phyloP scores from a whole-genome alignment of 2,329 filamentous ascomycete genomes.

The Apiospora koreana region DNA sequence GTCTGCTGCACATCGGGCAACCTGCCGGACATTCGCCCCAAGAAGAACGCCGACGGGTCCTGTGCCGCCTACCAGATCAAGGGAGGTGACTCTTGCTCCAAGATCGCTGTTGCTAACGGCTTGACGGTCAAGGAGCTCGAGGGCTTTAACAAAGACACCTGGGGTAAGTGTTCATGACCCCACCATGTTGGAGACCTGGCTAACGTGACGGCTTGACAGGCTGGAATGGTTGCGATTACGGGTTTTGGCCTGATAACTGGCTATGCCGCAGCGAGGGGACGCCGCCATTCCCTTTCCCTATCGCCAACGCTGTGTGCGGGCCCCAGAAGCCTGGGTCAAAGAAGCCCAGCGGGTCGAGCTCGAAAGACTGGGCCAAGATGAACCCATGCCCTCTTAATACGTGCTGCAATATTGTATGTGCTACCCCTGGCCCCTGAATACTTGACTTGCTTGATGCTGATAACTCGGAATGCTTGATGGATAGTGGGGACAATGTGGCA shows the following conservation, averaged over 20 bases:
- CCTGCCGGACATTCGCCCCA: conserved; percentile 20
- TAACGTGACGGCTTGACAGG: background rate
- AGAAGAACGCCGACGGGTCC: conserved; percentile 19
- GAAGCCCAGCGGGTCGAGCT: conserved; percentile 18
- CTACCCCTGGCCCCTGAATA: background rate
- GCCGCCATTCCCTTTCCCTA: conserved; percentile 36
- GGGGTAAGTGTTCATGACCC: conserved; percentile 23
- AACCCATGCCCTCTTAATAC: conserved; percentile 12
- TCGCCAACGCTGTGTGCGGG: conserved; percentile 37
- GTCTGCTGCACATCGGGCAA: conserved; percentile 21
- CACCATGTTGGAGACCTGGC: background rate
- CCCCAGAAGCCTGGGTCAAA: conserved; percentile 3
- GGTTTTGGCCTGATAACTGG: conserved; percentile 22
- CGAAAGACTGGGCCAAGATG: conserved; percentile 5
- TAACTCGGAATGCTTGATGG: background rate
- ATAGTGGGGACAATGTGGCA: conserved; percentile 36
- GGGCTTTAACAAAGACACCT: conserved; percentile 37
- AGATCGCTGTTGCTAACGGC: conserved; percentile 18
- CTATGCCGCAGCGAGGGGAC: conserved; percentile 36
- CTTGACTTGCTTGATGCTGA: background rate
- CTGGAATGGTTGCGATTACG: background rate
- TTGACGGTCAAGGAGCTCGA: conserved; percentile 27
- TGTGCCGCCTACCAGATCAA: conserved; percentile 20
- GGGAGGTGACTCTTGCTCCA: background rate
- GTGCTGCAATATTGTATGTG: conserved; percentile 10